Conservation (phyloP, 305 asterid species). For the Solanum hybrid region DNA sequence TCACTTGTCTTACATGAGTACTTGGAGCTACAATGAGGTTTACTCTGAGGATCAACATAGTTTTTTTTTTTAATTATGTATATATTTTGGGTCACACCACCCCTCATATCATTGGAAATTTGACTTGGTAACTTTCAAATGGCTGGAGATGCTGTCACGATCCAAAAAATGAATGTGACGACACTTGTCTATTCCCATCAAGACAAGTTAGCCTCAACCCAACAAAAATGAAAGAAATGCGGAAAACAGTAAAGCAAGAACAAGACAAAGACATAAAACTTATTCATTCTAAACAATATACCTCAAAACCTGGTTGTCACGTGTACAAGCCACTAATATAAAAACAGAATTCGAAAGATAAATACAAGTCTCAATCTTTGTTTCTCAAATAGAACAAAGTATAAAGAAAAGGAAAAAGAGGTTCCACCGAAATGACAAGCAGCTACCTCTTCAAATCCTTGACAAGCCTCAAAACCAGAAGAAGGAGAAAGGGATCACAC, state of each 20-base stretch:
- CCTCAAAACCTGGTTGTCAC: background rate
- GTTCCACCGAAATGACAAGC: background rate
- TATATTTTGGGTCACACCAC: background rate
- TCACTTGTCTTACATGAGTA: background rate
- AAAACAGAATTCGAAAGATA: background rate
- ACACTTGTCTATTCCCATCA: background rate
- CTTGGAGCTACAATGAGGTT: background rate
- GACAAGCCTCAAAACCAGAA: background rate
- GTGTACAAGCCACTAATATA: background rate
- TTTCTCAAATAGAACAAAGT: background rate
- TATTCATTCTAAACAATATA: background rate
- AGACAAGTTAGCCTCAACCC: background rate
- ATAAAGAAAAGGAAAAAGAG: background rate
- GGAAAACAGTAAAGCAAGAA: background rate
- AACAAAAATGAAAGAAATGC: background rate
- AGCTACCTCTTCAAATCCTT: background rate
- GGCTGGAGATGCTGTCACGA: background rate
- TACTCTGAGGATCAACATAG: background rate
- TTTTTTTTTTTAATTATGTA: background rate
- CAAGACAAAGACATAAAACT: background rate
- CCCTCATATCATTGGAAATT: background rate
- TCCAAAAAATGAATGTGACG: background rate
- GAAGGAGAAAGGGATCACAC: background rate
- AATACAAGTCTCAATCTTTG: background rate
- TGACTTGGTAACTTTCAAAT: background rate